Conservation (phyloP, 2,329 filamentous ascomycete species). For the Teratosphaeria nubilosa region DNA sequence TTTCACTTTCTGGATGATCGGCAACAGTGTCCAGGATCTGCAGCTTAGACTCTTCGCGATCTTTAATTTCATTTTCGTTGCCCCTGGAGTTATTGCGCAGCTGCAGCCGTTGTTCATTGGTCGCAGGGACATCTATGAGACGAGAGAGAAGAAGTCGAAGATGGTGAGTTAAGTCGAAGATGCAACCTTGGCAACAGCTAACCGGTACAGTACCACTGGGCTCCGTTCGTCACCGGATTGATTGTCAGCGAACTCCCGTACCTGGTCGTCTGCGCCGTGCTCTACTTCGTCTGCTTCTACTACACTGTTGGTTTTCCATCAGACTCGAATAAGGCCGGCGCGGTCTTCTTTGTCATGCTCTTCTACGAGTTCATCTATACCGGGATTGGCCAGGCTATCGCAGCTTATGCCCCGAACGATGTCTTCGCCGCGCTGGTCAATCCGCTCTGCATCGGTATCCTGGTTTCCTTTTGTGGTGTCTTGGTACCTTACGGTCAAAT, state of each 20-base stretch:
- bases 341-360: constrained; percentile 77
- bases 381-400: constrained; percentile 65
- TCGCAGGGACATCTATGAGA: constrained; percentile 49
- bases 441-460: constrained; percentile 72
- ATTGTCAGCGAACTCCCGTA: constrained; percentile 80
- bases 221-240: constrained; percentile 68
- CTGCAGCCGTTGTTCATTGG: constrained; percentile 60
- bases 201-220: constrained; percentile 72
- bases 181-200: constrained; percentile 69
- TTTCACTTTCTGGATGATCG: constrained; percentile 67
- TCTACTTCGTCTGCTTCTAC: constrained; percentile 75
- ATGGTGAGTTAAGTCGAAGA: constrained; percentile 22
- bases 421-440: constrained; percentile 74
- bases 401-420: constrained; percentile 65
- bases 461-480: constrained; percentile 80
- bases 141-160: constrained; percentile 53
- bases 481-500: constrained; percentile 71
- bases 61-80: constrained; percentile 77
- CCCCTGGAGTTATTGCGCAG: constrained; percentile 71
- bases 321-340: constrained; percentile 58
- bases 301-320: constrained; percentile 68
- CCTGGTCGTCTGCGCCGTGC: constrained; percentile 66
- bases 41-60: constrained; percentile 84
- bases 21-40: constrained; percentile 63
- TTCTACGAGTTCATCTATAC: constrained; percentile 78